These are phyloP conservation scores for Mortierella antarctica DNA, from an alignment of 192 early-diverging fungal species.

Conservation along the genomic window DNA sequence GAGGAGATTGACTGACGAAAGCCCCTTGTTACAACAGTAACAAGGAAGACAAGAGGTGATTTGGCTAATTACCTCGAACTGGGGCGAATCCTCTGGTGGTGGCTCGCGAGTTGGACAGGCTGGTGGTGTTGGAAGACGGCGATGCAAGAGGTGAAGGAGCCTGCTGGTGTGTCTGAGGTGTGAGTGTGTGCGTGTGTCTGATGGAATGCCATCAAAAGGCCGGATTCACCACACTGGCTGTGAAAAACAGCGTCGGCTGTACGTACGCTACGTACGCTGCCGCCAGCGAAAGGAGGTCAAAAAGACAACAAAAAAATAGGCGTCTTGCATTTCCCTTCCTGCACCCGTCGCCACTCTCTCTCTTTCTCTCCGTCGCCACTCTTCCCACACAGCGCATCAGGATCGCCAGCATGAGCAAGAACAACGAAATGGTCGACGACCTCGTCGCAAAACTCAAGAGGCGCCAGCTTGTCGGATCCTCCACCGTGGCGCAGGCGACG, in stretches of 20 bases:
- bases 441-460: constrained; percentile 67
- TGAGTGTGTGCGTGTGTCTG: neutral
- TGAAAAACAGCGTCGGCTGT: too few species aligned
- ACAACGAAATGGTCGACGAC: constrained; percentile 58
- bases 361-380: neutral
- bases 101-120: too few species aligned
- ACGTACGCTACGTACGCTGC: too few species aligned
- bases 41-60: too few species aligned
- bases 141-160: neutral
- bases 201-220: too few species aligned
- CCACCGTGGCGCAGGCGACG: constrained; percentile 76
- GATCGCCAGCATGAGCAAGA: constrained; percentile 34
- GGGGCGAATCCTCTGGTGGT: too few species aligned
- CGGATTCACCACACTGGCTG: too few species aligned
- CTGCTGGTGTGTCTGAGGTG: neutral
- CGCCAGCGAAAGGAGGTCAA: neutral
- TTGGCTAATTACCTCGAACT: too few species aligned
- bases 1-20: too few species aligned
- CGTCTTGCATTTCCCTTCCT: neutral
- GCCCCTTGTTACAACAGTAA: too few species aligned
- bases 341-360: neutral
- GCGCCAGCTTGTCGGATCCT: constrained; percentile 77
- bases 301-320: neutral
- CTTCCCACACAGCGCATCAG: neutral
- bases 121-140: too few species aligned